These are phyloP conservation scores for Petunia axillaris DNA, from an alignment of 257 asterid genomes.

Conservation along the genomic window DNA sequence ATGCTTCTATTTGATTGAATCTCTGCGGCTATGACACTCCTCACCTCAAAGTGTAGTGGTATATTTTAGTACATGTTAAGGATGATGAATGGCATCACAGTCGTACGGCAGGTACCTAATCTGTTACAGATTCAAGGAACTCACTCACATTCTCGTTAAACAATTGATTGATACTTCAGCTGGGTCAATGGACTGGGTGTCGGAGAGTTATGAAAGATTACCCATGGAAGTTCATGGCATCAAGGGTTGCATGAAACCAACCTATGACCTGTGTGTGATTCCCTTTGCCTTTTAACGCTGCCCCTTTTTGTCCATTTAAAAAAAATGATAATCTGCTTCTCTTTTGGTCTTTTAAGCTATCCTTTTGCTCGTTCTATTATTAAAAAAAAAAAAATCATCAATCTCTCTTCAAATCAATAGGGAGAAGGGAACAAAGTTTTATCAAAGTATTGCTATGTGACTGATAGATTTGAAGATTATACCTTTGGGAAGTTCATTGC, in stretches of 20 bases:
- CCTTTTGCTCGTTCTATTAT: neutral
- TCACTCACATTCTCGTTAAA: constrained; percentile 3
- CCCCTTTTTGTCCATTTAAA: no score
- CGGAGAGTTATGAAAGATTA: neutral
- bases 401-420: neutral
- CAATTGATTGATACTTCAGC: constrained; percentile 19
- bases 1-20: constrained; percentile 77
- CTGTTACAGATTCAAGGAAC: constrained; percentile 39
- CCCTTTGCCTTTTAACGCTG: neutral
- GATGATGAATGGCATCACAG: constrained; percentile 61
- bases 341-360: neutral
- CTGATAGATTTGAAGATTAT: no score
- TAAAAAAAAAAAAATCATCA: neutral
- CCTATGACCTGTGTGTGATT: constrained; percentile 22
- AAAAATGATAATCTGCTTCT: neutral
- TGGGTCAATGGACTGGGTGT: neutral
- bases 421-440: neutral
- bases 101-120: constrained; percentile 67
- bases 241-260: neutral
- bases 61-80: constrained; percentile 50
- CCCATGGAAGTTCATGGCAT: constrained; percentile 14
- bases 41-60: constrained; percentile 64
- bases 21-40: constrained; percentile 66
- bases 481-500: no score
- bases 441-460: no score